Percentiles rank a stretch among this genome's conserved stretches.
Conservation (phyloP, 805 yeast genomes). For the Suhomyces vadensis region DNA sequence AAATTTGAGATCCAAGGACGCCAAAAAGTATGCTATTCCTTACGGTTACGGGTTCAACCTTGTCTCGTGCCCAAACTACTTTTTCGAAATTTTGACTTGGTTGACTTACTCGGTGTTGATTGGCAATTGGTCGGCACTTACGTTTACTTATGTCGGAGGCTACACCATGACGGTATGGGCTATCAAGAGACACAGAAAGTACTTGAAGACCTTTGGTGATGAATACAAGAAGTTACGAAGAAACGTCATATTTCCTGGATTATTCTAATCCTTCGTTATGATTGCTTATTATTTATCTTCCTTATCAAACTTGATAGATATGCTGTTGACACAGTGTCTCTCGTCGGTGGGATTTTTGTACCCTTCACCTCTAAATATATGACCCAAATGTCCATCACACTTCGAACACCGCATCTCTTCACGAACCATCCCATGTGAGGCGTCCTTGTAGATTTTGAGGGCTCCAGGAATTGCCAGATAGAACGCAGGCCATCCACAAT, state of each 20-base stretch:
- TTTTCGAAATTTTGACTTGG: conserved; percentile 84
- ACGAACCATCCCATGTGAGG: conserved; percentile 71
- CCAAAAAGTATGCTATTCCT: conserved; percentile 65
- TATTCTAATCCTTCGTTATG: conserved; percentile 47
- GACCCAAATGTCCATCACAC: conserved; percentile 96
- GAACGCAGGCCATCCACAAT: conserved; percentile 99
- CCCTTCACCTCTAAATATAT: conserved; percentile 93
- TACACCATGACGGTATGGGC: conserved; percentile 94
- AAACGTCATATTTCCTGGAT: conserved; percentile 69
- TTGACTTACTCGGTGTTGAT: conserved; percentile 64
- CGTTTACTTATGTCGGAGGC: conserved; percentile 70
- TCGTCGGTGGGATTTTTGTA: conserved; percentile 83
- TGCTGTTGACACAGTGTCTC: conserved; percentile 93
- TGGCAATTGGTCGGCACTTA: conserved; percentile 73
- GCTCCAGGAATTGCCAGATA: conserved; percentile 87
- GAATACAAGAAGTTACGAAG: conserved; percentile 79
- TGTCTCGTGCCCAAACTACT: conserved; percentile 92
- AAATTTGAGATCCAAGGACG: conserved; percentile 53
- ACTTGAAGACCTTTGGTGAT: conserved; percentile 67
- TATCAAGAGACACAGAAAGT: conserved; percentile 72
- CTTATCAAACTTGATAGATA: conserved; percentile 69
- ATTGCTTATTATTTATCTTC: neutral
- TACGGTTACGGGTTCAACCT: conserved; percentile 78
- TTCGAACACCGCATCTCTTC: conserved; percentile 85
- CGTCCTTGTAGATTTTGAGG: conserved; percentile 60